Conservation (phyloP, 768 basidiomycete species). For the Amanita phalloides region DNA sequence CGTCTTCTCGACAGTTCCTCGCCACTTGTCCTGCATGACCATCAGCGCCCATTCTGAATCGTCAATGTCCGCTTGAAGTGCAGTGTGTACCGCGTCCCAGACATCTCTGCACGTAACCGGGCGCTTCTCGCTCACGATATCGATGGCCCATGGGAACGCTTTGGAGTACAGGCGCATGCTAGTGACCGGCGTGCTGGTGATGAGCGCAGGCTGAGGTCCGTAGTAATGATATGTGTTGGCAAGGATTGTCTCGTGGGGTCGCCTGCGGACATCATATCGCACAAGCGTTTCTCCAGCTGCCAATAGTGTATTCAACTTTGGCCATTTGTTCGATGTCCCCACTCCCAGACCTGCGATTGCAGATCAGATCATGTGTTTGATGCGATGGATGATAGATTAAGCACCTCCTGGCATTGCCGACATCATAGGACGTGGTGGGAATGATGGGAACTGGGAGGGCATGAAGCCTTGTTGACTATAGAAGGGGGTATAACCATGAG, state of each 20-base stretch:
- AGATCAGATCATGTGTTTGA: background rate
- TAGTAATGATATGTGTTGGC: constrained; percentile 30
- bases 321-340: constrained; percentile 9
- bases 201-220: constrained; percentile 25
- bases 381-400: no score
- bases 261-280: constrained; percentile 36
- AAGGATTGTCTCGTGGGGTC: constrained; percentile 30
- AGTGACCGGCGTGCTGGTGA: constrained; percentile 18
- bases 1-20: constrained; percentile 36
- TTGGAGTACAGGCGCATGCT: constrained; percentile 47
- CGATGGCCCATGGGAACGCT: constrained; percentile 56
- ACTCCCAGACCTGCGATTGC: background rate
- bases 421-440: background rate
- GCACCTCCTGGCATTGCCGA: background rate
- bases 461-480: background rate
- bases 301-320: constrained; percentile 42
- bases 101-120: constrained; percentile 41
- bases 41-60: constrained; percentile 65
- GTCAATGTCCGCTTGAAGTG: constrained; percentile 40
- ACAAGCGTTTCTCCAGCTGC: constrained; percentile 40
- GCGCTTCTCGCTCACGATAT: constrained; percentile 29
- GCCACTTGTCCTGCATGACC: constrained; percentile 28
- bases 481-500: background rate
- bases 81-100: constrained; percentile 41
- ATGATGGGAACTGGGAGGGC: background rate